Evolutionary conservation across 164 flowering plant genomes (phyloP).

Genomic region (Hamamelis virginiana): DNA sequence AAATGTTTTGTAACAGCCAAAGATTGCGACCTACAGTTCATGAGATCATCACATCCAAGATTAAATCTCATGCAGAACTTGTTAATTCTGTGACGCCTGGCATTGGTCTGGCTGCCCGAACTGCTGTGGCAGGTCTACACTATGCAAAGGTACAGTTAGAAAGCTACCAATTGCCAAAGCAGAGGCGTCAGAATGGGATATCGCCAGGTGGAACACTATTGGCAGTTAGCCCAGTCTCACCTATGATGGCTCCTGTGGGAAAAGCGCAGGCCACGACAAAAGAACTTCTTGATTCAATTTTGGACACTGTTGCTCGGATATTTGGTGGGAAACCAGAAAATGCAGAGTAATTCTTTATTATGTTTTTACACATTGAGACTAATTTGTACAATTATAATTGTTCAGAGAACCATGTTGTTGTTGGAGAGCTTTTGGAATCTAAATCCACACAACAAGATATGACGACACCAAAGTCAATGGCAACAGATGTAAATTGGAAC

Average conservation of each 20-base stretch:
- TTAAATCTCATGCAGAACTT: constrained; percentile 65
- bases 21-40: constrained; percentile 89
- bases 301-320: constrained; percentile 68
- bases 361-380: neutral
- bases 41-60: constrained; percentile 84
- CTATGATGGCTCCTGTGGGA: constrained; percentile 88
- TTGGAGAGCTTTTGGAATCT: constrained; percentile 89
- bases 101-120: constrained; percentile 40
- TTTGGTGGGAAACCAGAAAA: constrained; percentile 59
- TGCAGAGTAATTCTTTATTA: neutral
- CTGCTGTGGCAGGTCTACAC: constrained; percentile 43
- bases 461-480: constrained; percentile 65
- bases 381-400: constrained; percentile 7
- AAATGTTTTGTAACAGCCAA: constrained; percentile 58
- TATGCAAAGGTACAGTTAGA: constrained; percentile 61
- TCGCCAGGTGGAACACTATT: constrained; percentile 52
- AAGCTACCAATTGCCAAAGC: constrained; percentile 60
- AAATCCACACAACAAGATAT: constrained; percentile 61
- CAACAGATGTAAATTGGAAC: constrained; percentile 65
- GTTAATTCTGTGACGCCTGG: constrained; percentile 50
- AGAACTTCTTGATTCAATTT: constrained; percentile 82
- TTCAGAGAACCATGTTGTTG: constrained; percentile 93
- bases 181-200: constrained; percentile 73
- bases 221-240: constrained; percentile 93
- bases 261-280: constrained; percentile 82